phyloP scores from a whole-genome alignment of 371 early-diverging fungal species.

The Mortierella sp. region DNA sequence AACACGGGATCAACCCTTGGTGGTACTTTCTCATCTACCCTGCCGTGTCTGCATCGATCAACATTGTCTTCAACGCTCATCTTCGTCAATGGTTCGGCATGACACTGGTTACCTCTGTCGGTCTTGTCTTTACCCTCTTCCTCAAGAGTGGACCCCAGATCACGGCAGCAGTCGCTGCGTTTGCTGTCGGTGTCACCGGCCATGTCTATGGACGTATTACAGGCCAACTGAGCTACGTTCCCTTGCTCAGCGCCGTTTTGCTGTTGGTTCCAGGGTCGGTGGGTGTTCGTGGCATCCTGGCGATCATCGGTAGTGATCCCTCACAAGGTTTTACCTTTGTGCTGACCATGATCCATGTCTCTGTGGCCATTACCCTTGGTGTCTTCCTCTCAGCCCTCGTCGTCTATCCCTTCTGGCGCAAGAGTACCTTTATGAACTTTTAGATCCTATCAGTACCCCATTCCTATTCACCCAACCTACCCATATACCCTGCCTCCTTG shows the following conservation, averaged over 20 bases:
- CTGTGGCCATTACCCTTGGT: constrained; percentile 69
- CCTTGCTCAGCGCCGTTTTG: constrained; percentile 67
- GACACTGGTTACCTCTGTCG: constrained; percentile 44
- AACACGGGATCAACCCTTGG: constrained; percentile 32
- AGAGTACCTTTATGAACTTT: constrained; percentile 72
- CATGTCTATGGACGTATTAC: constrained; percentile 68
- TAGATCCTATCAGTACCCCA: constrained; percentile 28
- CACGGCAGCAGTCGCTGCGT: constrained; percentile 70
- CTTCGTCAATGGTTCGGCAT: constrained; percentile 58
- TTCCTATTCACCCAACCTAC: background rate
- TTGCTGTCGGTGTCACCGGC: constrained; percentile 67
- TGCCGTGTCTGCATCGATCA: constrained; percentile 44
- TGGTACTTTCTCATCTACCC: constrained; percentile 56
- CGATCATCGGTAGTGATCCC: constrained; percentile 57
- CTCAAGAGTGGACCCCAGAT: constrained; percentile 57
- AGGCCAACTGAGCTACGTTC: constrained; percentile 68
- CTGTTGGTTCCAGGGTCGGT: constrained; percentile 72
- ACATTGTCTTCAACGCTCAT: constrained; percentile 56
- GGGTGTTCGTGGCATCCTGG: constrained; percentile 58
- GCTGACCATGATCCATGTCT: constrained; percentile 64
- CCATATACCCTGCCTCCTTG: background rate
- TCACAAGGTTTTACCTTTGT: constrained; percentile 65
- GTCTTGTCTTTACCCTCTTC: constrained; percentile 44
- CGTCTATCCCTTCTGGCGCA: constrained; percentile 69
- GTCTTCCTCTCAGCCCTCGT: constrained; percentile 69